Evolutionary conservation across 2,329 filamentous ascomycete genomes (phyloP).

Genomic region (Meredithiella fracta): DNA sequence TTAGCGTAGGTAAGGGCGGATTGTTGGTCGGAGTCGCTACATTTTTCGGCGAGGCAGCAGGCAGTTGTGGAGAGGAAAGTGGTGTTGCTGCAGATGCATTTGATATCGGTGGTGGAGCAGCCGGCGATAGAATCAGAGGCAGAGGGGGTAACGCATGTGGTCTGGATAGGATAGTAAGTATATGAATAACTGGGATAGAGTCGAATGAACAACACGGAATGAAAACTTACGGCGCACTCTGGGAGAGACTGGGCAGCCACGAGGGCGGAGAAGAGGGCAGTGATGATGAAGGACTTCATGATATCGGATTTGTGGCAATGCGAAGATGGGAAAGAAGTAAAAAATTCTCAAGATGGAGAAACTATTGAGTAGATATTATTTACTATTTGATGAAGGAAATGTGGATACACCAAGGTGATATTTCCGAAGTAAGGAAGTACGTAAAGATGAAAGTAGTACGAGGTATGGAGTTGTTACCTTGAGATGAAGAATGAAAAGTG

Average conservation of each 20-base stretch:
- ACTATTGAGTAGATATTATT: too few relatives aligned
- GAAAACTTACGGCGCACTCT: slow-evolving; percentile 24
- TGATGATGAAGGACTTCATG: slow-evolving; percentile 24
- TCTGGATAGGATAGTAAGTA: slow-evolving; percentile 16
- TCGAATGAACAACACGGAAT: not conserved
- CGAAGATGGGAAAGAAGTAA: not conserved
- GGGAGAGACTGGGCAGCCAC: slow-evolving; percentile 23
- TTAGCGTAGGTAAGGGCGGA: slow-evolving; percentile 24
- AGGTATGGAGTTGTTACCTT: too few relatives aligned
- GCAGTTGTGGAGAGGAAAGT: slow-evolving; percentile 26
- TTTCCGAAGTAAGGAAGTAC: too few relatives aligned
- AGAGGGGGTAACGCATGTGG: slow-evolving; percentile 22
- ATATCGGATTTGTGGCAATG: slow-evolving; percentile 13
- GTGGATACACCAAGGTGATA: too few relatives aligned
- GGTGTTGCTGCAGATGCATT: slow-evolving; percentile 27
- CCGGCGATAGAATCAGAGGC: slow-evolving; percentile 23
- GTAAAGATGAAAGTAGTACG: too few relatives aligned
- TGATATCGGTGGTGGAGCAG: slow-evolving; percentile 24
- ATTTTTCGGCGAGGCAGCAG: slow-evolving; percentile 25
- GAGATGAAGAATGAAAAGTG: too few relatives aligned
- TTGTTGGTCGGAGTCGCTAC: slow-evolving; percentile 21
- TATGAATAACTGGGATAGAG: not conserved
- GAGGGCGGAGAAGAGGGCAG: slow-evolving; percentile 17
- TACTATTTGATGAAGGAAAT: too few relatives aligned
- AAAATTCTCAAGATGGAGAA: not conserved